A percentile compares a stretch with the other conserved stretches of the same genome.
These are phyloP conservation scores for Hippophae rhamnoides DNA, from an alignment of 306 rosid genomes.

Conservation along the genomic window DNA sequence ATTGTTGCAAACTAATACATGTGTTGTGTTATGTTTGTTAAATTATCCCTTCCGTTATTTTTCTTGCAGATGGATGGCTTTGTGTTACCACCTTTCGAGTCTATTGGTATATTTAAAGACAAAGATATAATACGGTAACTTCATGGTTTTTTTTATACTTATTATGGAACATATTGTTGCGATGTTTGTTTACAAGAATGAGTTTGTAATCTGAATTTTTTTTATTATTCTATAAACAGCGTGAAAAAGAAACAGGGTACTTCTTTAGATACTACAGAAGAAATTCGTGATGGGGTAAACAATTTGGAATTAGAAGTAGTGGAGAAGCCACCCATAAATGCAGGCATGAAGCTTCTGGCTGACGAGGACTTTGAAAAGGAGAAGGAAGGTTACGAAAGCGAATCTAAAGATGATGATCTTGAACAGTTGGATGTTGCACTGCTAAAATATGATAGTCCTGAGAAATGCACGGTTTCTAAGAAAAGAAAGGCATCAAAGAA, in stretches of 20 bases:
- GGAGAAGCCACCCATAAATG: constrained; percentile 20
- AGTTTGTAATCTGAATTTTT: not conserved
- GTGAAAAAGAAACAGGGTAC: constrained; percentile 48
- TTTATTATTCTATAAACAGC: constrained; percentile 23
- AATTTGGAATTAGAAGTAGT: constrained; percentile 15
- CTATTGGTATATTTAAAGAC: constrained; percentile 71
- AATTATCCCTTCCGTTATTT: no score
- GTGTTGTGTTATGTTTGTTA: no score
- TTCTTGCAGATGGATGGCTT: constrained; percentile 81
- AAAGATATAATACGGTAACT: constrained; percentile 70
- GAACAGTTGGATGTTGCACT: constrained; percentile 28
- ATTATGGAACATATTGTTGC: not conserved
- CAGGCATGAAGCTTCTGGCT: constrained; percentile 41
- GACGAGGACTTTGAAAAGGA: constrained; percentile 43
- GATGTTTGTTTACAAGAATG: constrained; percentile 1
- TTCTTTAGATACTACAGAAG: constrained; percentile 8
- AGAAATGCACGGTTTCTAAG: constrained; percentile 30
- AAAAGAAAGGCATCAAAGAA: constrained; percentile 67
- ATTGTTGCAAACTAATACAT: no score
- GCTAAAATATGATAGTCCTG: constrained; percentile 21
- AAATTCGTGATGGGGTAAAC: constrained; percentile 26
- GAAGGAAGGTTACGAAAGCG: constrained; percentile 26
- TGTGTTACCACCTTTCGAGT: constrained; percentile 84
- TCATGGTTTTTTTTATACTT: not conserved
- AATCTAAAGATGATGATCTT: constrained; percentile 27